Base-by-base conservation (phyloP, 169 alveolate genomes). In the Cryptosporidium meleagridis region DNA sequence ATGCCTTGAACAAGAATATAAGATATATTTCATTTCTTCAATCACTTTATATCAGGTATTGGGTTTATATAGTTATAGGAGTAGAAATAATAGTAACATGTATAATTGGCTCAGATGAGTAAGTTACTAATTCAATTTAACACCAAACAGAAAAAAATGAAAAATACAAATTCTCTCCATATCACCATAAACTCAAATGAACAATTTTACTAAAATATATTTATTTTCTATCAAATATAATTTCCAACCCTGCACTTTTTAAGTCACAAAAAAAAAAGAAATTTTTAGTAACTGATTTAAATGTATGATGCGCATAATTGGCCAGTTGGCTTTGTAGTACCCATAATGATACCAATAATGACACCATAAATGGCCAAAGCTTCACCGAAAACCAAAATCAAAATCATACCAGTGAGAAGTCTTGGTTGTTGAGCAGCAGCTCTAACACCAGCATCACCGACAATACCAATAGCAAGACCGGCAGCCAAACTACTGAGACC, bases 391-490 rank as follows among this genome's bases (percentile, higher is more conserved):
- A 98, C 98, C 93, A 98, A 98, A 92, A 98, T 98, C 80, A 98
- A 96, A 91, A 98, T 96, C 99, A 98, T 97, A 59, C 99, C 99
- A 75, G 98, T 99, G 93, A 98, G 98, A 75, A 98, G 96, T 87
- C 98, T 96, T 33, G 98, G 98, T 93, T 98, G 99, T 95, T 98
- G 99, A 6, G 99, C 99, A 91, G 98, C 97, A 41, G 99, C 99
- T 91, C 99, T 97, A 52, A 98, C 99, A 93, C 99, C 99, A 29
- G 99, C 99, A 91, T 98, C 99, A 69, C 99, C 99, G 53, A 98
- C 99, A 51, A 98, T 97, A 61, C 99, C 99, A 80, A 98, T 98
- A 69, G 99, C 99, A 44, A 98, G 93, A 45, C 99, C 99, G 45
- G 99, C 99, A 62, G 99, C 99, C 97, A 96, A 92, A 75, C 95